Conservation (phyloP, 2,329 filamentous ascomycete genomes). For the Trichophyton schoenleinii region DNA sequence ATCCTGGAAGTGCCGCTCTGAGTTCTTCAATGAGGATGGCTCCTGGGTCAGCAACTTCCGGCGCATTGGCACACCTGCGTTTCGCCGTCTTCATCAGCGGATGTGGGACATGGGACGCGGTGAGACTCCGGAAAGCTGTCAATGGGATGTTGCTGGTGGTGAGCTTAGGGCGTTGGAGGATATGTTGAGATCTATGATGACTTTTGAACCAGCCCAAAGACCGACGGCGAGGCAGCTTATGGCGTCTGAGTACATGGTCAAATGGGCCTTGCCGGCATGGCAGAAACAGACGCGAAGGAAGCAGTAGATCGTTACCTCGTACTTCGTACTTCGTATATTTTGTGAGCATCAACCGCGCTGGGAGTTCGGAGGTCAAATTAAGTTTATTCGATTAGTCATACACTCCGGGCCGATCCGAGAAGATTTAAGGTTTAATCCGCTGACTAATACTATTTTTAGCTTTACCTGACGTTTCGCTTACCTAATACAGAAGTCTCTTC, state of each 20-base stretch:
- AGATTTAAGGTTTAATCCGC: no score
- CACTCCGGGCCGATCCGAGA: no score
- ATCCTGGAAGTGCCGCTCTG: slow-evolving; percentile 13
- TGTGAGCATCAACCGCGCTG: no score
- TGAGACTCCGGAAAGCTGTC: slow-evolving; percentile 15
- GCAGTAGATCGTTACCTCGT: no score
- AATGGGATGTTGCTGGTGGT: slow-evolving; percentile 17
- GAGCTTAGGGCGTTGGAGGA: slow-evolving; percentile 15
- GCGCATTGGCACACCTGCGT: slow-evolving; percentile 13
- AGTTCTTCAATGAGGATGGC: slow-evolving; percentile 16
- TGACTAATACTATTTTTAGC: no score
- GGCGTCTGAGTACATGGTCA: slow-evolving; percentile 14
- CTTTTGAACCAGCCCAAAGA: slow-evolving; percentile 15
- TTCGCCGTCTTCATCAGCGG: slow-evolving; percentile 12
- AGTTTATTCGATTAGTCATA: no score
- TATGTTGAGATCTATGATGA: slow-evolving; percentile 16
- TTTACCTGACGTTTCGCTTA: no score
- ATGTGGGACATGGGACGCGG: slow-evolving; percentile 17
- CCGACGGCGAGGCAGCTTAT: slow-evolving; percentile 14
- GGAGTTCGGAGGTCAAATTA: no score
- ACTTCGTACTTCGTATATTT: no score
- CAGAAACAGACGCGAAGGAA: slow-evolving; percentile 11
- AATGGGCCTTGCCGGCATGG: slow-evolving; percentile 17
- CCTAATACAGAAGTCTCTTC: no score
- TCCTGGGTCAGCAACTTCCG: slow-evolving; percentile 14